Evolutionary conservation across 257 asterid genomes (phyloP), one percentile per base, ranked within the genome.

Genomic region (Phtheirospermum japonicum): DNA sequence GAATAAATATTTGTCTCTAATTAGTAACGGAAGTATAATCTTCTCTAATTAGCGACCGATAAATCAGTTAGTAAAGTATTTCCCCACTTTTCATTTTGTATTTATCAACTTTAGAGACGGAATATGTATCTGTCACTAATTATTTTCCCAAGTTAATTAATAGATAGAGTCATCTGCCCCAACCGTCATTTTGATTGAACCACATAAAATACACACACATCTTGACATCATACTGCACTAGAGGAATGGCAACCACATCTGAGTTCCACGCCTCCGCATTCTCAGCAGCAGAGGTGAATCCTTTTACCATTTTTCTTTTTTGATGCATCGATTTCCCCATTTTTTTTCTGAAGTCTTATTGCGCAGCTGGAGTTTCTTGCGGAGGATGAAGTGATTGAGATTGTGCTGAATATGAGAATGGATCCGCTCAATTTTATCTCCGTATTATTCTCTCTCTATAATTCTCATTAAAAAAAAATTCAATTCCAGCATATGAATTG

Each of bases 281-380:
- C 68, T 83, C 97, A 32, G 95, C 96, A 1, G 84, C 95, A 4
- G 97, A 92, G 97, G 97, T 92, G 6, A 26, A 2, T 3, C 17
- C 6, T 40, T 40, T 63, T 12, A 12, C 56, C 8, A 19, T n/a
- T 32, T 33, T 28, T 6, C 23, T 16, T 6, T 48, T 7, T 7
- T 2, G 34, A 49, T 61, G 23, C 17, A 4, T 61, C 45, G 7
- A 51, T 48, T 68, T 36, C 42, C 17, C 20, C 7, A 64, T 55
- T 63, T 28, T 16, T 10, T 31, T 7, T 40, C 36, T 46, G 17
- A 10, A 26, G 39, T 57, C 49, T 63, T 30, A 56, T 52, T 73
- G 19, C 42, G 80, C 84, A 87, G 99, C 34, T 93, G 84, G 96
- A 93, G 84, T 93, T 93, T 83, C 83, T 93, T 12, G 94, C 99